Conservation (phyloP, 2,329 filamentous ascomycete genomes). For the Ophiostoma australiae region DNA sequence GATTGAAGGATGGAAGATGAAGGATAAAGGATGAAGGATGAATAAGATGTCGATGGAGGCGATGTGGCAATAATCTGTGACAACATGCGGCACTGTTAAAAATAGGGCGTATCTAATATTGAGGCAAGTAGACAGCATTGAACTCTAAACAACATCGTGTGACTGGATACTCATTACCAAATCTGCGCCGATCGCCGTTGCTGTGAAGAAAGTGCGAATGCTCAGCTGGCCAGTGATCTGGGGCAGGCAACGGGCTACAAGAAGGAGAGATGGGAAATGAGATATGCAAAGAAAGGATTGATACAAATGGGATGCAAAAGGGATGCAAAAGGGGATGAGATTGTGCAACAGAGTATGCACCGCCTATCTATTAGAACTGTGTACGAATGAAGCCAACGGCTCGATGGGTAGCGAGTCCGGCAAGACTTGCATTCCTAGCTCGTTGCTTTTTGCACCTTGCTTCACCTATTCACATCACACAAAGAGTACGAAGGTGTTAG, state of each 20-base stretch:
- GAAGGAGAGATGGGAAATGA: neutral
- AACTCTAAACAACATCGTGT: neutral
- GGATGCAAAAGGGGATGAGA: too few species aligned
- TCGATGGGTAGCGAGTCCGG: too few species aligned
- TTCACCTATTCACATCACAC: neutral
- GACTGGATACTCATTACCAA: neutral
- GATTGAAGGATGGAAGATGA: too few species aligned
- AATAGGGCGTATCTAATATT: neutral
- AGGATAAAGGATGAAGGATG: neutral
- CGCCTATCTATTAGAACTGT: too few species aligned
- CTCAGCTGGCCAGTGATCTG: neutral
- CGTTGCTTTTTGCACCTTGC: neutral
- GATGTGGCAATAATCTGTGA: neutral
- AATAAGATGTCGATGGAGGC: neutral
- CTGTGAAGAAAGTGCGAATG: neutral
- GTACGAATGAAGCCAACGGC: too few species aligned
- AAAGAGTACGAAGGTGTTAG: neutral
- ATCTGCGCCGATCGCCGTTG: slow-evolving; percentile 2
- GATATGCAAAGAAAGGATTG: neutral
- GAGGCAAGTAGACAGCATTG: neutral
- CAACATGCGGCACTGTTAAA: neutral
- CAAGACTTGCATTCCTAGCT: neutral
- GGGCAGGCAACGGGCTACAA: neutral
- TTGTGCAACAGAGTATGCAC: too few species aligned
- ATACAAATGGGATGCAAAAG: neutral